phyloP scores from a whole-genome alignment of 2,329 filamentous ascomycete genomes.

The Sporothrix inflata region DNA sequence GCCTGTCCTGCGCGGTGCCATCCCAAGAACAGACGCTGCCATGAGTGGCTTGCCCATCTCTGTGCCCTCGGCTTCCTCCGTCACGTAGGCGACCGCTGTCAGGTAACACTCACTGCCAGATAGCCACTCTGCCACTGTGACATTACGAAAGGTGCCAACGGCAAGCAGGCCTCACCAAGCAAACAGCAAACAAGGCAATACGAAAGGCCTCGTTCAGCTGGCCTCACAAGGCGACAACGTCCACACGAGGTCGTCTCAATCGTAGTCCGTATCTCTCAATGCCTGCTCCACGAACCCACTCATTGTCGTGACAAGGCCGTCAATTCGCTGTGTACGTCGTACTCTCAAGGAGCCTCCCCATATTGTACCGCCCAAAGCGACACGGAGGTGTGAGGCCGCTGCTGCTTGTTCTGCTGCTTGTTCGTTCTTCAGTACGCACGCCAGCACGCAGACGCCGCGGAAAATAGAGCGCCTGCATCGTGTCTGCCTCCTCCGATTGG shows the following conservation, averaged over 20 bases:
- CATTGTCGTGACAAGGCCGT: not conserved
- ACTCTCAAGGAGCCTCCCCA: not conserved
- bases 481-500: constrained; percentile 28
- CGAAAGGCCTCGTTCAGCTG: not conserved
- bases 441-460: constrained; percentile 12
- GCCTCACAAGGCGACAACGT: not conserved
- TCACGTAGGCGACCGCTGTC: too few species aligned
- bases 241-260: not conserved
- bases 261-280: too few species aligned
- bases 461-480: not conserved
- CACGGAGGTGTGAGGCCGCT: constrained; percentile 4
- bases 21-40: not conserved
- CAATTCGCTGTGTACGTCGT: not conserved
- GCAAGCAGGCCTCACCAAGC: not conserved
- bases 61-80: not conserved
- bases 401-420: not conserved
- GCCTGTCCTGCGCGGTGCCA: constrained; percentile 5
- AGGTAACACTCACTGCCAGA: not conserved
- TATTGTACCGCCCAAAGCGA: not conserved
- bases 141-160: not conserved
- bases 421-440: constrained; percentile 6
- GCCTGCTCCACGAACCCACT: not conserved
- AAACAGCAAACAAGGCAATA: not conserved
- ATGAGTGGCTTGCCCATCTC: not conserved
- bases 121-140: not conserved